Conservation (phyloP, 176 grass and related monocot genomes). For the Rhynchospora tenuis region DNA sequence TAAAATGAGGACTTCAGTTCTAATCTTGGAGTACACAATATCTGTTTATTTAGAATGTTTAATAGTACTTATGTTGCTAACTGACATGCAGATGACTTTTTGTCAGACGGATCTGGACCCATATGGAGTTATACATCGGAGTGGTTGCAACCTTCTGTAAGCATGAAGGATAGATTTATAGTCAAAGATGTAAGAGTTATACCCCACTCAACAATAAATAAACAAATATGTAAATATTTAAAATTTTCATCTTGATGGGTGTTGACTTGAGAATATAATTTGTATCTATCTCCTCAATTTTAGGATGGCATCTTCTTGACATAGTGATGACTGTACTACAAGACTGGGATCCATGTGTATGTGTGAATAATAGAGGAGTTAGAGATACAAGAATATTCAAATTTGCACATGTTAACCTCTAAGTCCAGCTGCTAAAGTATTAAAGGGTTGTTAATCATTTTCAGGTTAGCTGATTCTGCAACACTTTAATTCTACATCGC, state of each 20-base stretch:
- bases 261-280: neutral
- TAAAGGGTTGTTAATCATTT: neutral
- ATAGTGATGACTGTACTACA: slow-evolving; percentile 18
- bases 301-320: slow-evolving; percentile 50
- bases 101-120: slow-evolving; percentile 7
- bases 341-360: neutral
- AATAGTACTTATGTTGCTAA: slow-evolving; percentile 15
- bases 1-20: neutral
- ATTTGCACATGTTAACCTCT: neutral
- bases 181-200: slow-evolving; percentile 54
- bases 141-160: slow-evolving; percentile 67
- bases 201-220: neutral
- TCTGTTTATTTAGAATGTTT: neutral
- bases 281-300: slow-evolving; percentile 25
- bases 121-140: slow-evolving; percentile 41
- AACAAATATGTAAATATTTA: slow-evolving; percentile 6
- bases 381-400: neutral
- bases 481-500: neutral
- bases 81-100: slow-evolving; percentile 37
- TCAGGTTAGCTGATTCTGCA: neutral
- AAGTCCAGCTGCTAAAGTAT: neutral
- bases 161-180: slow-evolving; percentile 59
- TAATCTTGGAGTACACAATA: neutral
- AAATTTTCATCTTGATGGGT: neutral
- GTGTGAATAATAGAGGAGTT: neutral